Base-by-base conservation (phyloP, 768 basidiomycete genomes). In the Boletus speciosus region DNA sequence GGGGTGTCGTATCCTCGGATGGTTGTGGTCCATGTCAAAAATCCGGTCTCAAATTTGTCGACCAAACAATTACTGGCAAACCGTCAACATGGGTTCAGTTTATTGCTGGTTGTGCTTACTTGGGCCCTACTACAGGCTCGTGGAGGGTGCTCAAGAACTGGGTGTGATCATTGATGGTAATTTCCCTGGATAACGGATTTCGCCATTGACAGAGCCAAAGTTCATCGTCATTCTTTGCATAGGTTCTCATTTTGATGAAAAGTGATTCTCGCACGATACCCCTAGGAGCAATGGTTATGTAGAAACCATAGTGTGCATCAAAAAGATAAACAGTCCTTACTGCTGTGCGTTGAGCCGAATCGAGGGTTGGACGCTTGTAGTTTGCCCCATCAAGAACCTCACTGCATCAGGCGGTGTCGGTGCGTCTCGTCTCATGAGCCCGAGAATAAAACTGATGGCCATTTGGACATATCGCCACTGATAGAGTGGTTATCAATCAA, bases 401-500 rank as follows among this genome's bases (percentile, higher is more conserved):
- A 82, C 81, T 5, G 85, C 67, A 4, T 78, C 78, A 14, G 84
- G 73, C 3, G 80, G 67, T 16, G 81, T 75, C 10, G 77, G 70
- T 29, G 70, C 67, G 61, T 93, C 88, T 65, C 88, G 76, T 61
- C 85, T 79, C 50, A 90, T 73, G 31, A 90, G 74, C 37, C 79
- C 75, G 31, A 72, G 74, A 42, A 91, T 66, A 63, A 88, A 85
- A 34, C 78, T 79, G 31, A 77, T 68, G 8, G 89, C 85, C 61
- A 83, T 84, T 75, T 90, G 85, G 0, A 84, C 76, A 67, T 92
- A 92, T 72, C 89, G 78, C 90, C 90, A 92, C 90, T 92, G 14
- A 63, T 16, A 54, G 53, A 31, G 42, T 47, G 19, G 16, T 56
- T 51, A 55, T 66, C 49, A 45, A 39, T 45, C 25, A 15, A 12